Percentiles rank a stretch among this genome's conserved stretches.
These are phyloP conservation scores for Myxozyma melibiosi DNA, from an alignment of 805 yeast genomes.

Conservation along the genomic window DNA sequence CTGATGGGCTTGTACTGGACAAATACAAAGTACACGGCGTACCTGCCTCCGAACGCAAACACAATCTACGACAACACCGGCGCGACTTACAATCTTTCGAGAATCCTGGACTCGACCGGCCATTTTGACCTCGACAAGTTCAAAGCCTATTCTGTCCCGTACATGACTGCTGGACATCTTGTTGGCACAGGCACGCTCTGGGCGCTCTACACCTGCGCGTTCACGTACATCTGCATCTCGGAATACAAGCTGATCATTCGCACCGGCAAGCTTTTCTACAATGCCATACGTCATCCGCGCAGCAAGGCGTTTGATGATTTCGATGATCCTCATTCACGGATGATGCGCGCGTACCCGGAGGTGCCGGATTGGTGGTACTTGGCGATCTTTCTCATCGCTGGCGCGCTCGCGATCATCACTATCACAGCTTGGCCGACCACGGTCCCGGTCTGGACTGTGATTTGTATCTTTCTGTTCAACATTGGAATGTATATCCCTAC, in stretches of 20 bases:
- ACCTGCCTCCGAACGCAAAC: constrained; percentile 53
- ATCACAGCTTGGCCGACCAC: constrained; percentile 44
- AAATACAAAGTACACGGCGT: constrained; percentile 53
- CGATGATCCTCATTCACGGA: constrained; percentile 12
- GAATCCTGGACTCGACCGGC: constrained; percentile 49
- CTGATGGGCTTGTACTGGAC: constrained; percentile 47
- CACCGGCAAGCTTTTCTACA: constrained; percentile 37
- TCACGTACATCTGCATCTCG: constrained; percentile 9
- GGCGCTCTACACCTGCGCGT: constrained; percentile 14
- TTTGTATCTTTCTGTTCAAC: constrained; percentile 40
- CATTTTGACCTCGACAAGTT: constrained; percentile 53
- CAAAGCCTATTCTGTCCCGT: constrained; percentile 57
- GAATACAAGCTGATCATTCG: constrained; percentile 39
- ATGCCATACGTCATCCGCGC: constrained; percentile 15
- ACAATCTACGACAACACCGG: constrained; percentile 38
- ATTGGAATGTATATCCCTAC: constrained; percentile 42
- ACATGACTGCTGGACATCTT: constrained; percentile 57
- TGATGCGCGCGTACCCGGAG: constrained; percentile 22
- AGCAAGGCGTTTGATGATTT: constrained; percentile 44
- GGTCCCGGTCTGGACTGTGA: constrained; percentile 36
- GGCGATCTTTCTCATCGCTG: constrained; percentile 47
- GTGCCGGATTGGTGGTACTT: constrained; percentile 58
- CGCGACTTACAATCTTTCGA: constrained; percentile 50
- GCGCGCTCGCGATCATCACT: constrained; percentile 48
- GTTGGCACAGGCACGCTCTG: constrained; percentile 37